Evolutionary conservation across 495 filamentous ascomycete genomes (phyloP).

Genomic region (Thozetella sp.): DNA sequence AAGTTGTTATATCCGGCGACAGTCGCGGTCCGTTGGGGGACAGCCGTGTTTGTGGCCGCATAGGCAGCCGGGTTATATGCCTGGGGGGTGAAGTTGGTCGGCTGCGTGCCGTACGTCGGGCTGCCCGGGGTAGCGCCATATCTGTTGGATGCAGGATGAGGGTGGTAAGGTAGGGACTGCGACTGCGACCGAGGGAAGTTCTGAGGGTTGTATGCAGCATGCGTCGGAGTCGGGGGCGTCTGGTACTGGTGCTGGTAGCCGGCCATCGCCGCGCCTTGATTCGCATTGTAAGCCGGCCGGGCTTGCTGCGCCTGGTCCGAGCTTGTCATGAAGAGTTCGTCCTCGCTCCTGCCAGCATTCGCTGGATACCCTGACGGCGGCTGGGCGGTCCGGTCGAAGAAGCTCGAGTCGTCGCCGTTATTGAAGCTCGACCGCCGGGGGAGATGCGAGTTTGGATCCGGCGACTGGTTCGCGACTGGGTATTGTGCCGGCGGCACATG

Average conservation of each 20-base stretch:
- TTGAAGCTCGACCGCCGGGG: slow-evolving; percentile 75
- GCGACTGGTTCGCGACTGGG: slow-evolving; percentile 37
- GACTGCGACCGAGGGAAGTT: slow-evolving; percentile 71
- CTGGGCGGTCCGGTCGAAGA: slow-evolving; percentile 40
- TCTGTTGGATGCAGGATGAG: slow-evolving; percentile 30
- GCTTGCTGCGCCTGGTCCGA: slow-evolving; percentile 29
- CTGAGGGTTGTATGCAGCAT: slow-evolving; percentile 80
- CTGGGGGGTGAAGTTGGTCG: slow-evolving; percentile 37
- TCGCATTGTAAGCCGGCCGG: slow-evolving; percentile 43
- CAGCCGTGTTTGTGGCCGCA: slow-evolving; percentile 29
- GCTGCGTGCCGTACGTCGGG: slow-evolving; percentile 26
- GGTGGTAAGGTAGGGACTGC: slow-evolving; percentile 43
- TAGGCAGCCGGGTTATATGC: slow-evolving; percentile 55
- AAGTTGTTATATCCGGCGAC: slow-evolving; percentile 43
- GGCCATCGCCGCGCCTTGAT: slow-evolving; percentile 49
- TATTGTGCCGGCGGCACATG: slow-evolving; percentile 60
- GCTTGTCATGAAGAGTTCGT: slow-evolving; percentile 51
- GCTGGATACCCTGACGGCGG: slow-evolving; percentile 15
- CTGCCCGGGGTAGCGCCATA: slow-evolving; percentile 26
- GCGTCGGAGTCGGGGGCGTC: slow-evolving; percentile 52
- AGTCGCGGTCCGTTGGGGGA: slow-evolving; percentile 45
- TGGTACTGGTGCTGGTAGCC: slow-evolving; percentile 66
- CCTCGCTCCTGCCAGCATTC: slow-evolving; percentile 30
- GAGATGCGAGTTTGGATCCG: slow-evolving; percentile 35
- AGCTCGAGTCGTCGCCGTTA: slow-evolving; percentile 70